Base-by-base conservation (phyloP, 2,329 filamentous ascomycete genomes). In the Zasmidium citrigriseum region DNA sequence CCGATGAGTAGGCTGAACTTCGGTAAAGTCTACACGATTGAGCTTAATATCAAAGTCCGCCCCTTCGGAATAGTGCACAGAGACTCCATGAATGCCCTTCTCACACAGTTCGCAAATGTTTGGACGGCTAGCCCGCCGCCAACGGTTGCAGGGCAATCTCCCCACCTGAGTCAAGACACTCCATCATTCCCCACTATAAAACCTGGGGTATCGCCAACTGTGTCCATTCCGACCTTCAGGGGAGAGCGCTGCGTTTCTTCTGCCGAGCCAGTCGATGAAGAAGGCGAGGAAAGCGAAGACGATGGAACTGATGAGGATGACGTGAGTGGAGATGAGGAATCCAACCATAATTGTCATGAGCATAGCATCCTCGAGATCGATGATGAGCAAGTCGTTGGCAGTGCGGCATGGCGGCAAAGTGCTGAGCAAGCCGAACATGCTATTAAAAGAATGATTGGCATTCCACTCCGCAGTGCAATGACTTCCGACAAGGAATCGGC, bases 21-120 rank as follows among this genome's bases (percentile, higher is more conserved):
- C n/a, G 57, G 45, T 10, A 59, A 57, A 24, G 46, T 64, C 4
- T 54, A 66, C 23, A 69, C 61, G 0, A 61, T 71, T 14, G 47
- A 70, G 22, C 64, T 67, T 46, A 67, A 67, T 21, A 34, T 68
- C 20, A 67, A 67, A 34, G 67, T 67, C 0, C 63, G 58, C 20
- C 11, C 46, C 2, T 58, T 64, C 41, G 68, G 68, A 0, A 59
- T 52, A 12, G 64, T 70, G 5, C 38, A 55, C n/a, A 20, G 29
- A 2, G 34, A 46, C 23, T 41, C 47, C 14, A 34, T 54, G 23
- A 16, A 2, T 12, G 29, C 16, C 2, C 27, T 34, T 12, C 14
- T 23, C 14, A 22, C 5, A 4, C 34, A 41, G 18, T 41, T 41
- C 34, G 12, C 14, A n/a, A 41, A 41, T n/a, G 34, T 41, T 4